Evolutionary conservation across 177 flowering plant species (phyloP), one percentile per base, ranked within the genome.

Genomic region (Vitis hybrid): DNA sequence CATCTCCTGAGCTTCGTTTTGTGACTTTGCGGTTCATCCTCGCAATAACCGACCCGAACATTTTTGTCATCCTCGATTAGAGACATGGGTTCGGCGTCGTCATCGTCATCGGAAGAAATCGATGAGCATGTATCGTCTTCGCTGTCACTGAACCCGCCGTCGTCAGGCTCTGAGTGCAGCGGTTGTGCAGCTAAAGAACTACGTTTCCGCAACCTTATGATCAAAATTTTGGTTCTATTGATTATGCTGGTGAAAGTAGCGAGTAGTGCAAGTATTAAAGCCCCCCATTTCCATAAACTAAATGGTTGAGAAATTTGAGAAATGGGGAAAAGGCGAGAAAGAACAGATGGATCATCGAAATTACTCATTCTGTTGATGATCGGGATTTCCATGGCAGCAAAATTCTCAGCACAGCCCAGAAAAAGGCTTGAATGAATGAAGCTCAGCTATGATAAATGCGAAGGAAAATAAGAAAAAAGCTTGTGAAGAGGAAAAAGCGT

Each of bases 241-340:
- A 86, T 33, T 8, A 90, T 9, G 76, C 83, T 71, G 65, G 79
- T 76, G 58, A 93, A 79, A 16, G 94, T 81, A 3, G 91, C 93
- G 5, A 87, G 1, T 5, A 87, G 13, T 13, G 92, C 95, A 12
- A 91, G 71, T 60, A 91, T 58, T 49, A 90, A 65, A 67, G 98
- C 97, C 1, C 93, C 88, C 90, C 87, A 87, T 64, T 88, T 87
- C 85, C 85, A 87, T 51, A 89, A 73, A 66, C 69, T 80, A 73
- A 60, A 72, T 8, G 80, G 39, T 50, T 70, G 61, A 21, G 79
- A 67, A 10, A 80, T 5, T 2, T 13, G 2, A 70, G 81, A 65
- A 22, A 73, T 22, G 0, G 80, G 67, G 15, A 78, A 11, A 52
- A 80, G 4, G 3, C 77, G 81, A 14, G 88, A 81, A 8, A 86